phyloP scores from a whole-genome alignment of 2,329 filamentous ascomycete species.

The Cladorrhinum sp. region DNA sequence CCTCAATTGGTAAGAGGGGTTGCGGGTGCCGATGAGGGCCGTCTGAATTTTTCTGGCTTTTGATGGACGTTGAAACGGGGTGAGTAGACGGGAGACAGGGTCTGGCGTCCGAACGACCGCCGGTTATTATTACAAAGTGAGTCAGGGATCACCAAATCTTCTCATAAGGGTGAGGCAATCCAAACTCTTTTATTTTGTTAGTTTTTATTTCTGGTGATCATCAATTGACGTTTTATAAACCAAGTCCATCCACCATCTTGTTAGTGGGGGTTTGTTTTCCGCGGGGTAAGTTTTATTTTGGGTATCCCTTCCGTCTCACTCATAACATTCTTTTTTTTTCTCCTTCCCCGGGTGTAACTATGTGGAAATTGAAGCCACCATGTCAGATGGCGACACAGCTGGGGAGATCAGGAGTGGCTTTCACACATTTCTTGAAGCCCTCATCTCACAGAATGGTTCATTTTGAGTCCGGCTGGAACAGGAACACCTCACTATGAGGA shows the following conservation, averaged over 20 bases:
- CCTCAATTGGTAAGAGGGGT: slow-evolving; percentile 34
- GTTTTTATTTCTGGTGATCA: background rate
- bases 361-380: background rate
- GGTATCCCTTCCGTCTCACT: background rate
- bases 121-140: slow-evolving; percentile 9
- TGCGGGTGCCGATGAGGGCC: slow-evolving; percentile 10
- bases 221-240: background rate
- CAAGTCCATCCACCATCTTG: background rate
- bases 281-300: slow-evolving; percentile 6
- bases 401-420: background rate
- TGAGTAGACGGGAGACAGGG: slow-evolving; percentile 6
- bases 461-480: too few species aligned
- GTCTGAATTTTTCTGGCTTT: slow-evolving; percentile 7
- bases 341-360: background rate
- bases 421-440: background rate
- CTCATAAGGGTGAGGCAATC: slow-evolving; percentile 7
- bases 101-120: slow-evolving; percentile 6
- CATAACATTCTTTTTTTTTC: background rate
- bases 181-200: background rate
- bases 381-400: background rate
- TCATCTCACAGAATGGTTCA: background rate
- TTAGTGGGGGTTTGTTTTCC: slow-evolving; percentile 4
- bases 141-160: slow-evolving; percentile 13
- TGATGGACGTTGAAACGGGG: background rate
- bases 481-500: too few species aligned